Base-by-base conservation (phyloP, 768 basidiomycete species). In the Phaeotremella skinneri region DNA sequence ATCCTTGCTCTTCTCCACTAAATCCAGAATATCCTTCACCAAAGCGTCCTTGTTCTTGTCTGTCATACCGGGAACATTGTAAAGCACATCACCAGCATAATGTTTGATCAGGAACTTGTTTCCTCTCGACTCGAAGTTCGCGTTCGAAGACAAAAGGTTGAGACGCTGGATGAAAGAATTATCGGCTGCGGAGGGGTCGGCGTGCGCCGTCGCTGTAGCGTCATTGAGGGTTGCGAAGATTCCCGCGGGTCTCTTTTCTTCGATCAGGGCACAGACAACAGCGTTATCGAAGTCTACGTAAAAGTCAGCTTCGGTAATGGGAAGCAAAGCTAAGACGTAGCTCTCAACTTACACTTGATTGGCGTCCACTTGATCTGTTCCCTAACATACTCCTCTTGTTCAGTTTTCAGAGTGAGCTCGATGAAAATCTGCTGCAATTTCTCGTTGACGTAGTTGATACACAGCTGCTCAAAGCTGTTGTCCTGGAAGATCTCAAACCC, bases 391-490 rank as follows among this genome's bases (percentile, higher is more conserved):
- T 99, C 96, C 75, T 99, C 96, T 77, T 99, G 96, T 74, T 99
- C 96, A 17, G 94, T 92, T 82, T 99, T 99, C 73, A 99, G 82
- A 0, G 96, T 99, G 50, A 99, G 82, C 77, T 99, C 93, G 70
- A 99, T 99, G 80, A 99, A 99, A 72, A 98, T 99, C 75, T 94
- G 94, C 70, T 99, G 94, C 25, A 99, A 83, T 79, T 99, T 99
- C 79, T 99, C 96, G 82, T 99, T 99, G 80, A 98, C 96, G 70
- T 99, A 99, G 81, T 99, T 99, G 83, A 99, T 99, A 80, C 96
- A 99, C 20, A 99, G 85, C 78, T 99, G 92, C 55, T 76, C 75
- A 53, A 76, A 76, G 43, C 71, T 73, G 68, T 76, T 76, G 52
- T 76, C 71, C 57, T 76, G 65, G 73, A 99, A 98, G 70, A 98